Conservation (phyloP, 208 protist genomes). For the Leishmania tropica region DNA sequence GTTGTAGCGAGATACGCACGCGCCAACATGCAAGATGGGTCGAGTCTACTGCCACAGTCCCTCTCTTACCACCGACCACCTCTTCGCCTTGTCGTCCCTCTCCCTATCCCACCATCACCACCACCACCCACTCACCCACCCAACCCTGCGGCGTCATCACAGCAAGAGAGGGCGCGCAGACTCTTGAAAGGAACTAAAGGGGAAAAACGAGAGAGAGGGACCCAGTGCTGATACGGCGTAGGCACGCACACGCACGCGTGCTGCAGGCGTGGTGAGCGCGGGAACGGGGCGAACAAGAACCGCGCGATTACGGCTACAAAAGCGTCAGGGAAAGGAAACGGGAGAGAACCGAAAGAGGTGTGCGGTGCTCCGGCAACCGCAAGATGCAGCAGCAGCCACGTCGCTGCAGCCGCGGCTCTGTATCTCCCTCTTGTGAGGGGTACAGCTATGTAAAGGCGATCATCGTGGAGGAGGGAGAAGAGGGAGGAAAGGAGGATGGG, state of each 20-base stretch:
- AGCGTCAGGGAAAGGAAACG: not conserved
- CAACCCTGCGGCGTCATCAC: not conserved
- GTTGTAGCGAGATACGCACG: not conserved
- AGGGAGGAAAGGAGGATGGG: not conserved
- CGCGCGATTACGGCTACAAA: too few species aligned
- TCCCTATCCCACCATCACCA: not conserved
- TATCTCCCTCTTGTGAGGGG: not conserved
- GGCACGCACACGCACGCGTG: not conserved
- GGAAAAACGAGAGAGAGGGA: not conserved
- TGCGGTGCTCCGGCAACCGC: not conserved
- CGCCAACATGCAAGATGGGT: not conserved
- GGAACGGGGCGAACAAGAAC: too few species aligned
- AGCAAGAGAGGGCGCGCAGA: not conserved
- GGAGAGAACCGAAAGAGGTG: not conserved
- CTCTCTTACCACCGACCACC: not conserved
- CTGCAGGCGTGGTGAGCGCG: too few species aligned
- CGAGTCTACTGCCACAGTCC: not conserved
- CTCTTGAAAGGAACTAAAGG: not conserved
- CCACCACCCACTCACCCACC: not conserved
- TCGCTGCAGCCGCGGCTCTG: not conserved
- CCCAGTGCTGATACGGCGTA: not conserved
- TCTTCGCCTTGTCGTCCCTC: not conserved
- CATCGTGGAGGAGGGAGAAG: not conserved
- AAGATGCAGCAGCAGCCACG: not conserved
- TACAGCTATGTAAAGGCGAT: not conserved